Base-by-base conservation (phyloP, 1,139 yeast species). In the Ogataea hybrid region DNA sequence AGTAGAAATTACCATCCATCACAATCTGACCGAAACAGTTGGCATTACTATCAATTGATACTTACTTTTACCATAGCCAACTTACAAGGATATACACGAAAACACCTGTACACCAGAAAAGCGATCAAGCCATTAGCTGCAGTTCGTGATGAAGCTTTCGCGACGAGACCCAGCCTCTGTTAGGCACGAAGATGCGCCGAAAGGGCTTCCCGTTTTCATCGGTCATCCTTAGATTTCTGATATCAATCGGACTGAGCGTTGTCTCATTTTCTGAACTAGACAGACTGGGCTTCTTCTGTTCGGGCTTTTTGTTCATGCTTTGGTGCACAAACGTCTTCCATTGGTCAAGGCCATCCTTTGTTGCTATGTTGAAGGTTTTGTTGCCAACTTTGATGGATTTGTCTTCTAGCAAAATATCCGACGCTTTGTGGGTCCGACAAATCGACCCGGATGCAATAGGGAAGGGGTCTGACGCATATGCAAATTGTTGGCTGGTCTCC, bases 111-210 rank as follows among this genome's bases (percentile, higher is more conserved):
- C 36, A 35, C 46, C 43, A 31, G n/a, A 22, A 32, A 18, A n/a
- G 3, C 4, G 28, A 25, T 23, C 9, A 40, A 15, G 6, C 20
- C 20, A 6, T 18, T 18, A 30, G 33, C 32, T 41, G 40, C 35
- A 45, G 33, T 43, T 69, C 76, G 36, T 52, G 56, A 41, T 64
- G 66, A 31, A 73, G 52, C 41, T 61, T 57, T 28, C 61, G 62
- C 2, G 65, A 53, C 1, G 74, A 62, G 2, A 73, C 64, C 84
- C 84, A 78, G 0, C 83, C 83, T 35, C 76, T 58, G 3, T 71
- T 71, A 1, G 79, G 81, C 18, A 77, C 61, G 47, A 71, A 74
- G 5, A 77, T 54, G 25, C 83, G 58, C 32, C 75, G 67, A 45
- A 69, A 71, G 3, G 56, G 63, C 31, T 61, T 64, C 0, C 73